phyloP scores from a whole-genome alignment of 805 yeast species.

The Debaryomyces prosopidis region DNA sequence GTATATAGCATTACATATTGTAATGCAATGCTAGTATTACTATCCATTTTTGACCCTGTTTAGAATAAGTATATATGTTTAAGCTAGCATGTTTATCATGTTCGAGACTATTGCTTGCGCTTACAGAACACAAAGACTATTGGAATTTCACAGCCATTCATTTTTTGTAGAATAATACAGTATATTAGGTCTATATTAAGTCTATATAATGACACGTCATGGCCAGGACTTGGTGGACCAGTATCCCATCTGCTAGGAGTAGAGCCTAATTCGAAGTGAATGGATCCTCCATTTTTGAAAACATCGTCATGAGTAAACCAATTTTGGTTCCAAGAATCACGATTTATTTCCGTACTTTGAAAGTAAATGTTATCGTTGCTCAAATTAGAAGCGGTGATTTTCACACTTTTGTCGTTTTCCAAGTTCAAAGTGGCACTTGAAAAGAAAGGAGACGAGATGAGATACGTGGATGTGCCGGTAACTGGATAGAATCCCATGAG shows the following conservation, averaged over 20 bases:
- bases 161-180: no score
- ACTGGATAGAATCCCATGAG: conserved; percentile 36
- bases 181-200: not conserved
- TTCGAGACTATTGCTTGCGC: no score
- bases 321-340: conserved; percentile 21
- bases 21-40: not conserved
- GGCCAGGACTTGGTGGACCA: conserved; percentile 30
- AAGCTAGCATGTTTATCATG: no score
- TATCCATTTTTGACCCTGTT: not conserved
- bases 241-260: conserved; percentile 22
- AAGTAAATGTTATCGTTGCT: conserved; percentile 24
- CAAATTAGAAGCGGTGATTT: conserved; percentile 23
- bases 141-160: not conserved
- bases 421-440: conserved; percentile 19
- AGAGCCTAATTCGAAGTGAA: conserved; percentile 18
- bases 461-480: conserved; percentile 34
- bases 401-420: conserved; percentile 21
- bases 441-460: conserved; percentile 30
- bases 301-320: conserved; percentile 33
- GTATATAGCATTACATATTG: not conserved
- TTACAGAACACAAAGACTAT: no score
- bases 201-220: conserved; percentile 4
- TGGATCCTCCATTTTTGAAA: conserved; percentile 25
- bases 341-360: conserved; percentile 28
- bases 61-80: no score